phyloP scores from a whole-genome alignment of 163 green algal species.

The Volvox carteri region DNA sequence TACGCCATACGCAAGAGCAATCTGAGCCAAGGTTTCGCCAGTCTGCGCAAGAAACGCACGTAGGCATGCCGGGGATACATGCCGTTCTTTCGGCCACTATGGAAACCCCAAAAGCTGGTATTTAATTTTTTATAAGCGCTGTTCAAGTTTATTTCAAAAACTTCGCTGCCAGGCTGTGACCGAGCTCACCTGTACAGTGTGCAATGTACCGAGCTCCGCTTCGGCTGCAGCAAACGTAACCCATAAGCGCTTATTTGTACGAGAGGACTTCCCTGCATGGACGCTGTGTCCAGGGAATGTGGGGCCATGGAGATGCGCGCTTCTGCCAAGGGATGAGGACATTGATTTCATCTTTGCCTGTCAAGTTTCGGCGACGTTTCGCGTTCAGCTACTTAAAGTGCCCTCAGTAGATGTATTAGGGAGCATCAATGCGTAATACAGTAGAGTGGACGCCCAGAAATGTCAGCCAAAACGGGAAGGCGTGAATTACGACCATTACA shows the following conservation, averaged over 20 bases:
- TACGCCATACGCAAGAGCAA: constrained; percentile 44
- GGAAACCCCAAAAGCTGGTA: too few species aligned
- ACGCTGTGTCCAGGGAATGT: background rate
- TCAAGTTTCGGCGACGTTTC: constrained; percentile 14
- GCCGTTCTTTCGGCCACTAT: too few species aligned
- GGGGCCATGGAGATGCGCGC: background rate
- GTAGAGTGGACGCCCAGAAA: background rate
- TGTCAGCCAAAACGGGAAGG: background rate
- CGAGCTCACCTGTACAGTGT: constrained; percentile 32
- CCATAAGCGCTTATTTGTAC: constrained; percentile 9
- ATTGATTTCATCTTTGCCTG: background rate
- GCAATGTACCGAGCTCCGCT: constrained; percentile 26
- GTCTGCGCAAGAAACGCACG: constrained; percentile 19
- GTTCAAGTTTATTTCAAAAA: background rate
- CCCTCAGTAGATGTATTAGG: background rate
- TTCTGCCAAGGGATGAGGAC: background rate
- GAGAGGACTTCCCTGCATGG: background rate
- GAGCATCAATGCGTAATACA: background rate
- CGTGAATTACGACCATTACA: background rate
- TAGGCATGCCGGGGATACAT: background rate
- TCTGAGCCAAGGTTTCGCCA: constrained; percentile 43
- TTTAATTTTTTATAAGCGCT: too few species aligned
- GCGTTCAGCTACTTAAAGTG: background rate
- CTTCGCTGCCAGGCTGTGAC: background rate
- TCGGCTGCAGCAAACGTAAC: constrained; percentile 15